Evolutionary conservation across 768 basidiomycete genomes (phyloP).

Genomic region (Termitomyces sp.): DNA sequence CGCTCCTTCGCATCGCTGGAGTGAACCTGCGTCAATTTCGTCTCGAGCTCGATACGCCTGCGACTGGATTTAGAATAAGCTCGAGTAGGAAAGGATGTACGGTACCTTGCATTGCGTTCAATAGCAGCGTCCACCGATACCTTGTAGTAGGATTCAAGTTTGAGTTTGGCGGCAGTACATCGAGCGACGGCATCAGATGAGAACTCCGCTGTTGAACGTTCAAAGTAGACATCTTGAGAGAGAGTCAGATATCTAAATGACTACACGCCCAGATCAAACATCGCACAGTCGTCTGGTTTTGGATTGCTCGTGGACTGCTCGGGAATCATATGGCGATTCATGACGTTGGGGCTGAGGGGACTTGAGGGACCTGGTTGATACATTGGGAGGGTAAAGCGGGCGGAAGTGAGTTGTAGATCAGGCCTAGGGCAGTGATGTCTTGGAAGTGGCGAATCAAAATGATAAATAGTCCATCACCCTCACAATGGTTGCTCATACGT

Average conservation of each 20-base stretch:
- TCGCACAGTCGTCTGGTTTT: constrained; percentile 45
- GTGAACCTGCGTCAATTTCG: constrained; percentile 71
- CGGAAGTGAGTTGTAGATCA: constrained; percentile 14
- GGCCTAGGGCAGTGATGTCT: constrained; percentile 8
- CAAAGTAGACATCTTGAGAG: constrained; percentile 89
- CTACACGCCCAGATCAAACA: constrained; percentile 5
- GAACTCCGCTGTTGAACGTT: constrained; percentile 79
- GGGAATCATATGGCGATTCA: constrained; percentile 31
- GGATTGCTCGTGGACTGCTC: constrained; percentile 35
- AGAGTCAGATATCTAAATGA: constrained; percentile 4
- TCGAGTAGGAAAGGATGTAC: background rate
- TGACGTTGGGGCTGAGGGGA: constrained; percentile 23
- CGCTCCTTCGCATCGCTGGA: constrained; percentile 83
- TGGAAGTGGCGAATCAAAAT: background rate
- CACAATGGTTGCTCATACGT: constrained; percentile 30
- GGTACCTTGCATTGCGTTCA: constrained; percentile 87
- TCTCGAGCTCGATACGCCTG: constrained; percentile 89
- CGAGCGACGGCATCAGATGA: constrained; percentile 85
- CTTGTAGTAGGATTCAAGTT: constrained; percentile 97
- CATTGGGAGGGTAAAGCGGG: constrained; percentile 22
- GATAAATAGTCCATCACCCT: constrained; percentile 17
- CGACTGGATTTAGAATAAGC: constrained; percentile 1
- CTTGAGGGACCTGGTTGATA: constrained; percentile 39
- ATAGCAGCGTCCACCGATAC: constrained; percentile 97
- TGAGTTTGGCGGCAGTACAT: constrained; percentile 91